phyloP scores from a whole-genome alignment of 495 filamentous ascomycete genomes.

The Barbatosphaeria neglecta region DNA sequence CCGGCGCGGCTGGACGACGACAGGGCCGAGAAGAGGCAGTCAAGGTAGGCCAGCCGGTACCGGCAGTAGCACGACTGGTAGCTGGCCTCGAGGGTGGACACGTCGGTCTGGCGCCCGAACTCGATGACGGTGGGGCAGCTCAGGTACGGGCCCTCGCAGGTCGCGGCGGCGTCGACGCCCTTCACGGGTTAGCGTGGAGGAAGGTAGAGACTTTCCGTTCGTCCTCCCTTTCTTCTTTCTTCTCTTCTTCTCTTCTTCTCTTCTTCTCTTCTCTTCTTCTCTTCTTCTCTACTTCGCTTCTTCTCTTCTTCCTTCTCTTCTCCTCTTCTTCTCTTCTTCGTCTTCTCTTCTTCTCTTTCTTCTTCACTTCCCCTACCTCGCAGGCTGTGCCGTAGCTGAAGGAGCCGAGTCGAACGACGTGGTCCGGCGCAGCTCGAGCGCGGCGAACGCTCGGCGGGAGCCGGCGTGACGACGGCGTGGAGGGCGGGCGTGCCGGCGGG shows the following conservation, averaged over 20 bases:
- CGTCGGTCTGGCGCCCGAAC: not conserved
- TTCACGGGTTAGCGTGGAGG: not conserved
- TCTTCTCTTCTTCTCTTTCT: no score
- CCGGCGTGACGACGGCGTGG: not conserved
- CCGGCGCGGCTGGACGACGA: constrained; percentile 6
- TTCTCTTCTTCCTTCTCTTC: no score
- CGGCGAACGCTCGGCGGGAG: not conserved
- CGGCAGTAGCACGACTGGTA: constrained; percentile 8
- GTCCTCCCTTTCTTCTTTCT: no score
- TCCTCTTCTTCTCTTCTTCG: no score
- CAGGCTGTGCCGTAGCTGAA: not conserved
- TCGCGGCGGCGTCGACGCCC: not conserved
- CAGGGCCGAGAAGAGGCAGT: constrained; percentile 7
- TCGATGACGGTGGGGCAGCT: not conserved
- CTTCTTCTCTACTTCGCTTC: no score
- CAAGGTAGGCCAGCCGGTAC: constrained; percentile 9
- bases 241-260: no score
- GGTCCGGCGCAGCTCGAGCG: not conserved
- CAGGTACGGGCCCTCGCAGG: not conserved
- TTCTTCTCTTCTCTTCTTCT: no score
- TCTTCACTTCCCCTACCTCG: not conserved
- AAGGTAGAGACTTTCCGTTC: not conserved
- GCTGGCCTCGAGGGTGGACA: not conserved
- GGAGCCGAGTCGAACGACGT: not conserved
- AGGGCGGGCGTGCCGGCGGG: not conserved